Evolutionary conservation across 352 stramenopile species (phyloP).

Genomic region (Phytopythium boreale): DNA sequence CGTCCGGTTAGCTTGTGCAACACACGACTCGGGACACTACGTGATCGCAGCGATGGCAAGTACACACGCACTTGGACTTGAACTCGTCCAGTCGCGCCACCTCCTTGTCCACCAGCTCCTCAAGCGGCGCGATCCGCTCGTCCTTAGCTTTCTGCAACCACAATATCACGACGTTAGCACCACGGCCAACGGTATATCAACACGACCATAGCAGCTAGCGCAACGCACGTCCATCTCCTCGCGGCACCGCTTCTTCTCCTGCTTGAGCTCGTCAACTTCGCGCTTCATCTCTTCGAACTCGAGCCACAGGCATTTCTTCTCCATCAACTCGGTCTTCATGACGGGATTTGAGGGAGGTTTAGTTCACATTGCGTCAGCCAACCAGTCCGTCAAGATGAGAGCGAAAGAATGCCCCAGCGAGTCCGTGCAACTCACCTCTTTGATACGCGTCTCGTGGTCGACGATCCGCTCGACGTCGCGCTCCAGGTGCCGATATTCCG

Average conservation of each 20-base stretch:
- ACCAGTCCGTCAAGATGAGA: background rate
- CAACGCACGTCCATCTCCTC: conserved; percentile 57
- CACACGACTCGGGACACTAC: no score
- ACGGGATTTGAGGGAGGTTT: background rate
- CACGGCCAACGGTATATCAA: background rate
- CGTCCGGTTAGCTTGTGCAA: conserved; percentile 1
- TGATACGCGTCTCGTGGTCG: conserved; percentile 72
- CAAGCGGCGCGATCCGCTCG: conserved; percentile 58
- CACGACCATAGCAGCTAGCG: background rate
- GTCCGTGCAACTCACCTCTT: conserved; percentile 49
- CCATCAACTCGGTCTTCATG: conserved; percentile 69
- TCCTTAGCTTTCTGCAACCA: conserved; percentile 52
- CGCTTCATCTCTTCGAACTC: conserved; percentile 76
- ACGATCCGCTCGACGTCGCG: conserved; percentile 84
- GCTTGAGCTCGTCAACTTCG: conserved; percentile 64
- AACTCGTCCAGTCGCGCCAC: conserved; percentile 55
- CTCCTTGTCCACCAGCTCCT: conserved; percentile 69
- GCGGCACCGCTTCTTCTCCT: conserved; percentile 62
- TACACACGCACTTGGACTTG: conserved; percentile 47
- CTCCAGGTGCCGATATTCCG: conserved; percentile 74
- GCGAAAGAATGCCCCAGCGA: no score
- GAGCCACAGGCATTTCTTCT: conserved; percentile 87
- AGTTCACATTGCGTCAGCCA: no score
- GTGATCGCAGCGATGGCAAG: background rate
- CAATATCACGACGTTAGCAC: background rate